phyloP scores from a whole-genome alignment of 208 protist species.

The Balamuthia mandrillaris region DNA sequence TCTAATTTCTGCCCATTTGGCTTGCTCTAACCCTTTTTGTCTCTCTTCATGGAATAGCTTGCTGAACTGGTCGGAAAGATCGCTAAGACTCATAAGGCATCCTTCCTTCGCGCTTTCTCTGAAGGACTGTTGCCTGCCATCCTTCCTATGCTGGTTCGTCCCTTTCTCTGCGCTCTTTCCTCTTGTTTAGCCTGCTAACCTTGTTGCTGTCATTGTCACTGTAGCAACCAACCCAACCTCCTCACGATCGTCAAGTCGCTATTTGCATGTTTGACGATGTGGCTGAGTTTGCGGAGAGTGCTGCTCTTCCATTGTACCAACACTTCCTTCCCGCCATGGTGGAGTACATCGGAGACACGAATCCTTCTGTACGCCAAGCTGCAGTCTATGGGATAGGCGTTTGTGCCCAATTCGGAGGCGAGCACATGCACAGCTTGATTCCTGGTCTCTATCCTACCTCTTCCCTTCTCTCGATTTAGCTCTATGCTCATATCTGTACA shows the following conservation, averaged over 20 bases:
- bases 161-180: neutral
- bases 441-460: neutral
- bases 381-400: slow-evolving; percentile 73
- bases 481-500: neutral
- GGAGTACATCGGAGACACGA: slow-evolving; percentile 39
- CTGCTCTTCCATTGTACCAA: neutral
- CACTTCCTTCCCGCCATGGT: slow-evolving; percentile 7
- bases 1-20: neutral
- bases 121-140: neutral
- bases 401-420: slow-evolving; percentile 53
- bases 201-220: neutral
- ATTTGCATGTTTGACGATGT: slow-evolving; percentile 72
- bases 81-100: slow-evolving; percentile 24
- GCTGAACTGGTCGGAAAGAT: slow-evolving; percentile 52
- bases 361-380: slow-evolving; percentile 67
- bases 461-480: neutral
- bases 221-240: slow-evolving; percentile 17
- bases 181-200: neutral
- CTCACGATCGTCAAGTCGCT: slow-evolving; percentile 45
- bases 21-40: neutral
- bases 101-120: neutral
- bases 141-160: neutral
- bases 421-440: neutral
- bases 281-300: slow-evolving; percentile 50
- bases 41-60: slow-evolving; percentile 7